Evolutionary conservation across 306 rosid species (phyloP).

Genomic region (Abrus precatorius): DNA sequence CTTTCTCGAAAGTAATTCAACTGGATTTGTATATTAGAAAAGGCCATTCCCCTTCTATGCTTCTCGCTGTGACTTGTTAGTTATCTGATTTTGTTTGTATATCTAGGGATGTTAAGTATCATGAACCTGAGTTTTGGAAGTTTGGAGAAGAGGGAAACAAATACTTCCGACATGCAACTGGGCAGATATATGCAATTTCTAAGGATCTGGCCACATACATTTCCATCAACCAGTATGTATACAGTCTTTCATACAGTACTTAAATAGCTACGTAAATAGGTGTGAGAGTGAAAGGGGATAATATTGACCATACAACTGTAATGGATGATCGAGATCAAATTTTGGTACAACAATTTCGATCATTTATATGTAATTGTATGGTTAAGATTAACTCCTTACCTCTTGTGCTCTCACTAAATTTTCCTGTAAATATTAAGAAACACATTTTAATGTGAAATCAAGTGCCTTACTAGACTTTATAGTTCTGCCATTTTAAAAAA

Average conservation of each 20-base stretch:
- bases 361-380: neutral
- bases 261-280: neutral
- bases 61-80: neutral
- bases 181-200: conserved; percentile 89
- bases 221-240: conserved; percentile 77
- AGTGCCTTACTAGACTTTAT: neutral
- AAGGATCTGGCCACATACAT: conserved; percentile 82
- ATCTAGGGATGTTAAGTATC: conserved; percentile 78
- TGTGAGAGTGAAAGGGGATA: neutral
- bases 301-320: neutral
- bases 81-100: conserved; percentile 16
- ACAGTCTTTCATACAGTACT: conserved; percentile 28
- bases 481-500: neutral
- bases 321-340: neutral
- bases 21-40: neutral
- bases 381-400: neutral
- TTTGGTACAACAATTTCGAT: neutral
- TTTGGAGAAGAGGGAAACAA: conserved; percentile 93
- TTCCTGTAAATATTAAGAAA: neutral
- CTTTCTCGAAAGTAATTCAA: conserved; percentile 74
- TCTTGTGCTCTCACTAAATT: neutral
- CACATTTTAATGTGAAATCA: conserved; percentile 4
- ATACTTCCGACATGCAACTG: conserved; percentile 90
- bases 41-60: conserved; percentile 6
- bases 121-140: conserved; percentile 90